Base-by-base conservation (phyloP, 345 rosid species). In the Jatropha curcas region DNA sequence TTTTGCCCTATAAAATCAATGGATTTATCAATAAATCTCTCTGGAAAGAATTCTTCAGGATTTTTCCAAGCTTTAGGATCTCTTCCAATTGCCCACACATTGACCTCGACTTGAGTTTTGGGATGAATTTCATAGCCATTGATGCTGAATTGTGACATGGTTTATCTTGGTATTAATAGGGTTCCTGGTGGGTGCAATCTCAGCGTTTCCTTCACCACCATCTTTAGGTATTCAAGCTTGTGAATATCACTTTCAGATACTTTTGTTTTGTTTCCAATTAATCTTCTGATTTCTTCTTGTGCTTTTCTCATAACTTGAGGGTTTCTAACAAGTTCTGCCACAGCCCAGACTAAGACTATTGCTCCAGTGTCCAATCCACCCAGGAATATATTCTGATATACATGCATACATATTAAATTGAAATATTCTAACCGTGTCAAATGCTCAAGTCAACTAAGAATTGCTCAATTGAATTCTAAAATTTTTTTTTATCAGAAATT, bases 261-360 rank as follows among this genome's bases (percentile, higher is more conserved):
- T 76, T 27, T 82, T 37, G 52, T 76, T 77, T 76, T 85, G 5
- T 76, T 73, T 17, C 86, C 82, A 48, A 84, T 61, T 11, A 48
- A n/a, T 20, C 45, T 77, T 81, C 93, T 74, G n/a, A 89, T 65
- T 67, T 88, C 90, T 1, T 80, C 81, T 65, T 86, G 94, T n/a
- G 79, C 88, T 84, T 84, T 91, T 66, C 82, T 81, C 92, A 89
- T 86, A 46, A 83, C n/a, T n/a, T n/a, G n/a, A n/a, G n/a, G n/a
- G n/a, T n/a, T 65, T 69, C 78, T 76, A n/a, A 50, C 22, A 0
- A 91, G 77, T 76, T 89, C 93, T 59, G 97, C 58, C 87, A 91
- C 81, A 9, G 88, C 87, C 97, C 97, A 89, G 19, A 51, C 60
- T 53, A 87, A 60, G 2, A n/a, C n/a, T n/a, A n/a, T n/a, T n/a